Evolutionary conservation across 2,329 filamentous ascomycete species (phyloP), one percentile per base, ranked within the genome.

Genomic region (Penicillium nordicum): DNA sequence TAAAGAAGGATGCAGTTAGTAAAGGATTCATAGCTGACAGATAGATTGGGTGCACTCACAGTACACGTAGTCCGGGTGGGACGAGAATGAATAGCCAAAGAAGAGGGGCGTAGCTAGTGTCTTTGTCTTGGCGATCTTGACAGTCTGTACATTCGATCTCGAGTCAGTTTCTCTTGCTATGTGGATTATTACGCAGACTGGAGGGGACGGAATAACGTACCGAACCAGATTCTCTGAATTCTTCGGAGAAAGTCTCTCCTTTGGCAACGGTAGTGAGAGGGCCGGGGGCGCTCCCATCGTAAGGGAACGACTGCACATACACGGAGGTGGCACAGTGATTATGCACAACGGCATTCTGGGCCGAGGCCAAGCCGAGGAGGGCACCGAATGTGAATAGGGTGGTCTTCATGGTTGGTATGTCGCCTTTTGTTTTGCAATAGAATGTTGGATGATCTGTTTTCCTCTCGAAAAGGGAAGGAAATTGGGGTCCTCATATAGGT

Each of bases 111-210:
- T 58, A 46, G 55, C 38, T 38, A 72, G 59, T 11, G 68, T 71
- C 55, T 67, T 67, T 53, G 68, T 67, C 37, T 61, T 63, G 30
- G 62, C 60, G 23, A 66, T 67, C 47, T 67, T 65, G 32, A 67
- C 49, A 29, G 62, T 67, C 64, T 67, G 27, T 44, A 48, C 16
- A 51, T 60, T 53, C 14, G 21, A 53, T 59, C 37, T 51, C 32
- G 11, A 38, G 57, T 63, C 43, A 66, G 57, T 57, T 47, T 55
- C 29, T 18, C 48, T 50, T 55, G 21, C 38, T 43, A 54, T 48
- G 48, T 55, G 11, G 30, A 29, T 18, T 36, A 42, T 48, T 48
- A 14, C 4, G 32, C 4, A 45, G 43, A 51, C 9, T 14, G 18
- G 32, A 47, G 41, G 57, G 27, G 29, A 57, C 6, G 11, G 32